These are phyloP conservation scores for Backusella parvicylindrica DNA, from an alignment of 192 early-diverging fungal genomes.

Conservation along the genomic window DNA sequence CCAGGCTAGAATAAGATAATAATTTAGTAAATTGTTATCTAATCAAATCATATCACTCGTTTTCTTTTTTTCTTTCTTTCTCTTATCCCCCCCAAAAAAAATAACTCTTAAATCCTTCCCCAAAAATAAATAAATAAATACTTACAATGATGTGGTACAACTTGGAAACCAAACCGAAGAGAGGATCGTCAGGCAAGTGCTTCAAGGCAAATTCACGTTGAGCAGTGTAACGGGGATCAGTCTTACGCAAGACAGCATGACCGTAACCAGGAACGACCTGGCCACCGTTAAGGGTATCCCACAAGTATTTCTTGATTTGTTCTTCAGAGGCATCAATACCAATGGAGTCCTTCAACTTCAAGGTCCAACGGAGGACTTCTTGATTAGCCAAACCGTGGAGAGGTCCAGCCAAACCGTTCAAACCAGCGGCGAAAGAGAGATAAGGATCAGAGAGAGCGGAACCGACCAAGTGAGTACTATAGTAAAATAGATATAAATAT, in stretches of 20 bases:
- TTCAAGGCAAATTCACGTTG: slow-evolving; percentile 99
- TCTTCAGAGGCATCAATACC: slow-evolving; percentile 86
- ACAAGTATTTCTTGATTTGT: slow-evolving; percentile 93
- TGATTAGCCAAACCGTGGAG: slow-evolving; percentile 99
- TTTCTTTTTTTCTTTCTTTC: neutral
- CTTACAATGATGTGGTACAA: slow-evolving; percentile 88
- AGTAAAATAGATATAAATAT: slow-evolving; percentile 1
- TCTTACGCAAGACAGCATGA: slow-evolving; percentile 93
- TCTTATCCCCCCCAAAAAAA: neutral
- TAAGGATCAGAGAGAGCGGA: slow-evolving; percentile 98
- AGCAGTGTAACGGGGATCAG: slow-evolving; percentile 97
- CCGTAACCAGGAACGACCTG: slow-evolving; percentile 99
- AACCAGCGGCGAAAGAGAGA: slow-evolving; percentile 92
- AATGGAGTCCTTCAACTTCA: slow-evolving; percentile 88
- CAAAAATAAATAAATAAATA: neutral
- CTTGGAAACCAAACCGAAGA: slow-evolving; percentile 95
- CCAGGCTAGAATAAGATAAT: slow-evolving; percentile 54
- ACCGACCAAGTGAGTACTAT: slow-evolving; percentile 73
- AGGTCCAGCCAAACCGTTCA: slow-evolving; percentile 97
- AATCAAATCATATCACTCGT: neutral
- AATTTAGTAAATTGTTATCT: neutral
- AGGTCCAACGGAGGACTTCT: slow-evolving; percentile 97
- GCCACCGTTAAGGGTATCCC: slow-evolving; percentile 92
- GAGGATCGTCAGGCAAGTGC: slow-evolving; percentile 93
- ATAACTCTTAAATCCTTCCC: neutral